Evolutionary conservation across 768 basidiomycete species (phyloP), one percentile per base, ranked within the genome.

Genomic region (Mycena filopes): DNA sequence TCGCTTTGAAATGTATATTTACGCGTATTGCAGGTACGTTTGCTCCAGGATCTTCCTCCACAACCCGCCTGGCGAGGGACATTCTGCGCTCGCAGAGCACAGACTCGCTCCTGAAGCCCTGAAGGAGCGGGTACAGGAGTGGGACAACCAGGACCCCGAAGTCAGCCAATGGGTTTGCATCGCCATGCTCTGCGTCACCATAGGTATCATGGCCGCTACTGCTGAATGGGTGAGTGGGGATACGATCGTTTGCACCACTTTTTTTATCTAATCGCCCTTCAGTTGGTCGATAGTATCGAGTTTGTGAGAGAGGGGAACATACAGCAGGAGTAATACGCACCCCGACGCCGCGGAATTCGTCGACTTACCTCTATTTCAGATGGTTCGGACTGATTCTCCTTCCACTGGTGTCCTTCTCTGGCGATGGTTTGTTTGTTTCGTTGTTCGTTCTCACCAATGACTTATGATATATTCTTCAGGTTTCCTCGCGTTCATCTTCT

Each of bases 331-430:
- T 90, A 70, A 58, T 83, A 56, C 21, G 70, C 61, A 20, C 54
- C 0, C 0, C 63, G 16, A 28, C 53, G 12, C 33, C 41, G 5
- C 18, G 60, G 31, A 9, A 33, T 16, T 25, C 25, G 31, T 12
- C 65, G 48, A 53, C 38, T 68, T 18, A 45, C 49, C n/a, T 55
- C 23, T 16, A 58, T 59, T 41, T 41, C 53, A 90, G 89, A 70
- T 92, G 87, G 88, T 91, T 93, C 71, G 91, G 91, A 20, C 76
- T 93, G 63, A 80, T 92, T 48, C 79, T 93, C 11, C 83, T 93
- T 3, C 92, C 92, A 0, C 76, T 92, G 54, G 84, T 91, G 10
- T 91, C 91, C 4, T 93, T 89, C 77, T 86, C 88, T 5, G 90
- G 88, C 4, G 90, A 93, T 73, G 92, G 87, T 42, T 77, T 8